Conservation (phyloP, 176 grass and related monocot species). For the Musa itinerans region DNA sequence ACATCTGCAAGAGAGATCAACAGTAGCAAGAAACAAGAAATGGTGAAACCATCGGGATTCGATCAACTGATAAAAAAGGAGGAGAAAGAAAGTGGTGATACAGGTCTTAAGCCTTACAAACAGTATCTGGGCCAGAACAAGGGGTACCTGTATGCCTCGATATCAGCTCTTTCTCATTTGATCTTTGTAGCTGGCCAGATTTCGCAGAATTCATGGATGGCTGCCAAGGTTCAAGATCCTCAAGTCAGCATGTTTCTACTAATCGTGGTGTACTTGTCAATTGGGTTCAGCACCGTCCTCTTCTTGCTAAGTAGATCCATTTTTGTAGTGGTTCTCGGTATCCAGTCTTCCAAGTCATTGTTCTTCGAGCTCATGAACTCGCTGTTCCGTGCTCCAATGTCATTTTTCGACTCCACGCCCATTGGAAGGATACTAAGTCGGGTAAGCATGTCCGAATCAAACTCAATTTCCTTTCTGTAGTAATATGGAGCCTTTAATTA, state of each 20-base stretch:
- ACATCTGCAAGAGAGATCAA: constrained; percentile 30
- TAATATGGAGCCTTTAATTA: not conserved
- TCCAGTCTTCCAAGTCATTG: constrained; percentile 78
- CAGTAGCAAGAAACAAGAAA: constrained; percentile 26
- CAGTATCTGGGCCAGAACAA: constrained; percentile 72
- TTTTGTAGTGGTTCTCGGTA: constrained; percentile 39
- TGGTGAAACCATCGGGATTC: constrained; percentile 17
- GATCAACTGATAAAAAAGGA: constrained; percentile 84
- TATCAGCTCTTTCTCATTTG: constrained; percentile 39
- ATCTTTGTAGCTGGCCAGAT: constrained; percentile 72
- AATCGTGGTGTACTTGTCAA: constrained; percentile 66
- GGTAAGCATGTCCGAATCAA: constrained; percentile 41
- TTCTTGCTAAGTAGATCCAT: constrained; percentile 62
- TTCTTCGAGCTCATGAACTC: constrained; percentile 71
- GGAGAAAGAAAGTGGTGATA: constrained; percentile 78
- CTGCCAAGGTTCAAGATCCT: constrained; percentile 70
- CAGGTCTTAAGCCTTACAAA: constrained; percentile 67
- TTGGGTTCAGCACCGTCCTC: constrained; percentile 52
- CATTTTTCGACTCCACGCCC: constrained; percentile 92
- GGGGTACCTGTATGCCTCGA: constrained; percentile 53
- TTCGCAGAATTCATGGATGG: constrained; percentile 96
- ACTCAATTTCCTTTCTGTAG: constrained; percentile 1
- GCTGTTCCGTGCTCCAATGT: constrained; percentile 75
- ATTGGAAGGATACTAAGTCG: constrained; percentile 80
- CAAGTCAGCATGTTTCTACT: constrained; percentile 53